These are phyloP conservation scores for Domatiomyces globalis DNA, from an alignment of 2,329 filamentous ascomycete species.

Conservation along the genomic window DNA sequence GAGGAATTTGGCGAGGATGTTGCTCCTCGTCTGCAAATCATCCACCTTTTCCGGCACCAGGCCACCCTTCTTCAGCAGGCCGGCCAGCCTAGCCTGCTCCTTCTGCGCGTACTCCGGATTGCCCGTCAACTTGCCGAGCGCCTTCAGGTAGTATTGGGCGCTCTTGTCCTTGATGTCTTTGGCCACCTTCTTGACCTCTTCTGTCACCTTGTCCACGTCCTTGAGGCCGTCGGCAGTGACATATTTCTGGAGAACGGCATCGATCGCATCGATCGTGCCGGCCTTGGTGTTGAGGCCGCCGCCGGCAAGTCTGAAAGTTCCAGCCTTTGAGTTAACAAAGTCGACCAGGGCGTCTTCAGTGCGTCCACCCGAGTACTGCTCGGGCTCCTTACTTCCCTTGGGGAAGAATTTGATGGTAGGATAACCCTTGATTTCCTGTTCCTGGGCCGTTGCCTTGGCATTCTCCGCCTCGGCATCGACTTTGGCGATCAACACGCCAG, in stretches of 20 bases:
- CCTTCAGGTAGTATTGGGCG: conserved; percentile 85
- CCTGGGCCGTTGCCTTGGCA: conserved; percentile 61
- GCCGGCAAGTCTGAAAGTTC: conserved; percentile 69
- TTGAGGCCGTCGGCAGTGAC: conserved; percentile 38
- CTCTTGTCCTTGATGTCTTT: conserved; percentile 61
- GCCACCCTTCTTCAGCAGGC: conserved; percentile 72
- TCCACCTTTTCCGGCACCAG: conserved; percentile 76
- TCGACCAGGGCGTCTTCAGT: conserved; percentile 59
- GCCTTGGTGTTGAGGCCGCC: conserved; percentile 65
- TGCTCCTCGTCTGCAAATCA: conserved; percentile 71
- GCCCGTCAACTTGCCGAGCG: conserved; percentile 68
- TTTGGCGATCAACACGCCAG: conserved; percentile 76
- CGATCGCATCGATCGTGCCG: conserved; percentile 68
- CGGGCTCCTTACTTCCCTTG: conserved; percentile 59
- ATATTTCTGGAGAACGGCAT: conserved; percentile 62
- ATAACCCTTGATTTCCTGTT: conserved; percentile 70
- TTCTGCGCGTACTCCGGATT: conserved; percentile 70
- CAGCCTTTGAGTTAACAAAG: conserved; percentile 79
- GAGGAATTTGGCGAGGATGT: conserved; percentile 70
- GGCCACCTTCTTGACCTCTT: conserved; percentile 59
- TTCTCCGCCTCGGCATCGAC: conserved; percentile 84
- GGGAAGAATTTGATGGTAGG: conserved; percentile 98
- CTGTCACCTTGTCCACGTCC: conserved; percentile 44
- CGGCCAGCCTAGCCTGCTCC: conserved; percentile 67
- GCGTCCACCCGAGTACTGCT: conserved; percentile 62